These are phyloP conservation scores for Tolypocladium guangdongense DNA, from an alignment of 2,329 filamentous ascomycete genomes.

Conservation along the genomic window DNA sequence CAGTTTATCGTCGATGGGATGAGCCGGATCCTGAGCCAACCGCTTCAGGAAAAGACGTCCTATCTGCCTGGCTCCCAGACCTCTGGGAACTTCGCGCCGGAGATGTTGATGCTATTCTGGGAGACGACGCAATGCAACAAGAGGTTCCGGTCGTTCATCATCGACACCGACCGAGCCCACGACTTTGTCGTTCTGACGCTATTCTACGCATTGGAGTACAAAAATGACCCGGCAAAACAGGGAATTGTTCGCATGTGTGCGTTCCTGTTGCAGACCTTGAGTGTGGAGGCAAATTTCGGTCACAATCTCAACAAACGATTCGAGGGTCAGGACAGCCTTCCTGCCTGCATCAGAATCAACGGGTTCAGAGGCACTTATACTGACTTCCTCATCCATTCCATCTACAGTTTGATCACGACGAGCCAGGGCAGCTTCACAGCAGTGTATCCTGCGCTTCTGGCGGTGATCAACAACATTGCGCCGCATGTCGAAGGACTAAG, in stretches of 20 bases:
- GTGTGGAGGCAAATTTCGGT: constrained; percentile 84
- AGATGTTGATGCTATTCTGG: constrained; percentile 97
- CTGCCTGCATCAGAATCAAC: constrained; percentile 66
- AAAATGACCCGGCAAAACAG: constrained; percentile 75
- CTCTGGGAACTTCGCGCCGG: constrained; percentile 75
- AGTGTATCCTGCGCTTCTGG: constrained; percentile 83
- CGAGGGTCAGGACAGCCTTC: constrained; percentile 78
- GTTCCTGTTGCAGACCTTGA: constrained; percentile 91
- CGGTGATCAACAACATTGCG: constrained; percentile 87
- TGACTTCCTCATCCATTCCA: constrained; percentile 90
- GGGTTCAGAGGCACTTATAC: constrained; percentile 86
- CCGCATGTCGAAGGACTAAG: constrained; percentile 73
- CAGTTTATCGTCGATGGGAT: constrained; percentile 95
- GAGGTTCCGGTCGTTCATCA: constrained; percentile 89
- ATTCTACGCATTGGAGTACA: constrained; percentile 88
- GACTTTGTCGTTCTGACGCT: constrained; percentile 86
- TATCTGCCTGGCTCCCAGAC: constrained; percentile 81
- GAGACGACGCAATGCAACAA: constrained; percentile 97
- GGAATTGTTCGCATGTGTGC: constrained; percentile 93
- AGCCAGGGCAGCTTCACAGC: constrained; percentile 85
- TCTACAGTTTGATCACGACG: constrained; percentile 81
- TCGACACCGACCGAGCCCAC: constrained; percentile 85
- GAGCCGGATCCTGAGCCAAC: constrained; percentile 84
- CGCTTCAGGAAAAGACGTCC: constrained; percentile 76
- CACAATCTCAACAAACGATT: constrained; percentile 83